Evolutionary conservation across 202 grass and related monocot species (phyloP).

Genomic region (Zoysia matrella): DNA sequence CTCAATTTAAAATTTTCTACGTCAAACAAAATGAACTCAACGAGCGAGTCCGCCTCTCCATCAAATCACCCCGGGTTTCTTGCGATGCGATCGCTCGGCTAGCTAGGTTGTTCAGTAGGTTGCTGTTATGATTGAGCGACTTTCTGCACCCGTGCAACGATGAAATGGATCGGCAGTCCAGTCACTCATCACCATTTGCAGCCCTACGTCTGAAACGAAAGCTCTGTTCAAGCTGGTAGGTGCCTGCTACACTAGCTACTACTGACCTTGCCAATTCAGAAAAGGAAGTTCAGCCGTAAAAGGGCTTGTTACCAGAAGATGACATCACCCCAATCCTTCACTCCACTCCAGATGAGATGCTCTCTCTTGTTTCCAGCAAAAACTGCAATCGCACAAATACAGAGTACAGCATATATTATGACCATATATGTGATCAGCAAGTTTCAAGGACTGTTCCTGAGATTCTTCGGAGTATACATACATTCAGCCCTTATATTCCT

Average conservation of each 20-base stretch:
- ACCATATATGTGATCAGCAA: background rate
- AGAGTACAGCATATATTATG: conserved; percentile 4
- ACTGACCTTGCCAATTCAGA: background rate
- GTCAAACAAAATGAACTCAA: background rate
- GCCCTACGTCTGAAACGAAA: conserved; percentile 11
- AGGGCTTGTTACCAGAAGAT: background rate
- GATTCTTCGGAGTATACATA: too few relatives aligned
- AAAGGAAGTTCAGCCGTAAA: background rate
- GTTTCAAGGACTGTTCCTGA: background rate
- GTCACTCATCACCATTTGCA: conserved; percentile 30
- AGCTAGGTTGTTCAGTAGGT: background rate
- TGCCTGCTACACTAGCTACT: background rate
- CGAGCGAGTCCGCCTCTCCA: background rate
- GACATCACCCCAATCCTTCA: background rate
- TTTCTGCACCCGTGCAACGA: background rate
- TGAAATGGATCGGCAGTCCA: background rate
- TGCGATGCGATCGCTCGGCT: background rate
- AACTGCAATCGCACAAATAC: background rate
- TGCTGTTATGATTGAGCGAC: background rate
- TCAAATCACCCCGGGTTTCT: background rate
- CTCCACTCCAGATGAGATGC: background rate
- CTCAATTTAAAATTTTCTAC: too few relatives aligned
- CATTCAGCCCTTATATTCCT: too few relatives aligned
- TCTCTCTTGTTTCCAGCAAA: background rate
- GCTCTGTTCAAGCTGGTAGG: conserved; percentile 28